Evolutionary conservation across 805 yeast species (phyloP), one percentile per base, ranked within the genome.

Genomic region (Saturnispora ahearnii): DNA sequence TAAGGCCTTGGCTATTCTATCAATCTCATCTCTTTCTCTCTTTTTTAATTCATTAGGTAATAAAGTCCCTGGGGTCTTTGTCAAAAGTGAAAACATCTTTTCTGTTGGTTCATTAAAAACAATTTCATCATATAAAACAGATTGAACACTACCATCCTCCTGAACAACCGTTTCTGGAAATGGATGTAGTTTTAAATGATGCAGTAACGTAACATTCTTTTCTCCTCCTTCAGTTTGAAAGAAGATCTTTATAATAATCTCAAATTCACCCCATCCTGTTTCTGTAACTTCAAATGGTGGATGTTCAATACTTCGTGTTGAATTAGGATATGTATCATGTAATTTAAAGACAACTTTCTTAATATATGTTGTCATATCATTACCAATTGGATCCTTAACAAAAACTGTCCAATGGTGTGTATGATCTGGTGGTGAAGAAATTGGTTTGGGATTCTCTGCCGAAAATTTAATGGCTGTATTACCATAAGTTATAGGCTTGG

Each of bases 231-330:
- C 95, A n/a, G 82, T 76, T 36, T 81, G 82, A 65, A 93, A 93
- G 64, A 82, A 90, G 15, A 93, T 78, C 62, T 90, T 87, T 49
- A 93, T 82, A 34, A 86, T 79, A 53, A 93, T 84, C 61, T 93
- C 99, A 66, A 93, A 93, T 65, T 93, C 99, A 57, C 99, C 99
- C 99, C 99, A 93, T 0, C 99, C 99, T 0, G 98, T 87, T 62
- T 93, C 99, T 2, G 96, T 85, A 29, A 93, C 88, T 64, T 89
- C 95, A 60, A 84, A 93, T 0, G 99, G 99, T 2, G 98, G 97
- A 30, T 72, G 63, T 54, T 93, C 98, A 13, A 91, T 74, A 1
- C 93, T 76, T 49, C 99, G 72, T n/a, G 88, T 79, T 1, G 96
- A 79, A 58, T 82, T 87, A 21, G 82, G 84, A 59, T 91, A 93